Base-by-base conservation (phyloP, 495 filamentous ascomycete genomes). In the Penicillium lividum region DNA sequence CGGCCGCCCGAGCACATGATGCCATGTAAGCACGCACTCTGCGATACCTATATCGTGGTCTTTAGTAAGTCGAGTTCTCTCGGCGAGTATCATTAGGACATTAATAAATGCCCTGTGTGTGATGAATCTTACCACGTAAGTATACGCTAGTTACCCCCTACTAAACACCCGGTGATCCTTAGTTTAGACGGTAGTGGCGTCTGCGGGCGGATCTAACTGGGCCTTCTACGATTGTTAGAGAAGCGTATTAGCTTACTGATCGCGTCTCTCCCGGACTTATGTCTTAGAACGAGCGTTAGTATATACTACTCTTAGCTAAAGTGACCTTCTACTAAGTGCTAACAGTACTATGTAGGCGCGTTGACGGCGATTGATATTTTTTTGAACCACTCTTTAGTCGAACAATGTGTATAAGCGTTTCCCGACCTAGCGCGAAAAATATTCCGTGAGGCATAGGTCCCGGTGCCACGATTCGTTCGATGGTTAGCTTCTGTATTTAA, bases 181-280 rank as follows among this genome's bases (percentile, higher is more conserved):
- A 77, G 73, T 46, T 68, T 89, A 15, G 84, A 88, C 62, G 83
- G 85, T 0, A 80, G 82, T 6, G 81, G 82, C 1, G 61, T 82
- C 6, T 69, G 81, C 1, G 81, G 77, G 0, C 72, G 84, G 6
- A 68, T 82, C 8, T 63, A 81, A 47, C 65, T 85, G 5, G 73
- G 70, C 5, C 66, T 82, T 13, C 72, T 86, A 1, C 33, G 58
- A 15, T 64, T 59, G 13, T 68, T 86, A 13, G 74, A 81, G 54
- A 68, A 64, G 9, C 62, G 60, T 16, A 56, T 84, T 31, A 75
- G 72, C 1, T 48, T 83, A 6, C 71, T 67, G 4, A 71, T 84
- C 6, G 67, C 68, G 16, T 36, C 68, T 0, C 76, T 83, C 46
- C 79, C 81, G 53, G 81, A 85, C 62, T 84, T n/a, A 6, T 81